Evolutionary conservation across 1,284 basidiomycete genomes (phyloP).

Genomic region (Microbotryum violaceum): DNA sequence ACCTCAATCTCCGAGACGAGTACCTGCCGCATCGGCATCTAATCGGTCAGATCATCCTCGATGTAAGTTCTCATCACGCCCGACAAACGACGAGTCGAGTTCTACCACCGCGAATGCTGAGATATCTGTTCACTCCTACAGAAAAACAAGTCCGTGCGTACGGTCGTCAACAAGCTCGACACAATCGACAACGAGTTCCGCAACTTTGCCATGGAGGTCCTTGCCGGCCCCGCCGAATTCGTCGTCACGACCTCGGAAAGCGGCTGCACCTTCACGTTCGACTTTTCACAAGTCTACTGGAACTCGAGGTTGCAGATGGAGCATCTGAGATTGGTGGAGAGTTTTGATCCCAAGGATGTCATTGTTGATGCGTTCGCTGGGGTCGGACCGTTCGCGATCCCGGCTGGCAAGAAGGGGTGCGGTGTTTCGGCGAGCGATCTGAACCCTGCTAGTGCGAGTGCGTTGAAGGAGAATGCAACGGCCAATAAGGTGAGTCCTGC

Average conservation of each 20-base stretch:
- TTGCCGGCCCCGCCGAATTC: conserved; percentile 82
- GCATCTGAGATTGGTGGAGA: conserved; percentile 74
- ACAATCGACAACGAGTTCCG: conserved; percentile 80
- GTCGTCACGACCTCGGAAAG: conserved; percentile 74
- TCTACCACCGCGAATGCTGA: conserved; percentile 4
- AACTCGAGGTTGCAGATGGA: conserved; percentile 90
- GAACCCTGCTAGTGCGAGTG: conserved; percentile 79
- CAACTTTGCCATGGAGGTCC: conserved; percentile 93
- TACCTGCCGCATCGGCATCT: conserved; percentile 85
- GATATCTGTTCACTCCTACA: conserved; percentile 37
- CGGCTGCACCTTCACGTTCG: conserved; percentile 80
- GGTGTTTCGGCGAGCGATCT: conserved; percentile 83
- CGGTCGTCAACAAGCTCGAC: conserved; percentile 94
- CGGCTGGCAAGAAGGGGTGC: conserved; percentile 73
- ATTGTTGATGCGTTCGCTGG: conserved; percentile 93
- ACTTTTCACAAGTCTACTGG: conserved; percentile 96
- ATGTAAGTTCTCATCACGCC: conserved; percentile 51
- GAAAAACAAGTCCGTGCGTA: conserved; percentile 75
- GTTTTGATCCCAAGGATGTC: conserved; percentile 59
- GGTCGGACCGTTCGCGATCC: conserved; percentile 92
- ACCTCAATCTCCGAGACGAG: conserved; percentile 82
- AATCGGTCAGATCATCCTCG: conserved; percentile 84
- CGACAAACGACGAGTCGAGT: conserved; percentile 12
- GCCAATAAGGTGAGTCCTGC: conserved; percentile 58
- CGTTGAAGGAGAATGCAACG: conserved; percentile 62